Conservation (phyloP, 1,284 basidiomycete genomes). For the Blastosporella zonata region DNA sequence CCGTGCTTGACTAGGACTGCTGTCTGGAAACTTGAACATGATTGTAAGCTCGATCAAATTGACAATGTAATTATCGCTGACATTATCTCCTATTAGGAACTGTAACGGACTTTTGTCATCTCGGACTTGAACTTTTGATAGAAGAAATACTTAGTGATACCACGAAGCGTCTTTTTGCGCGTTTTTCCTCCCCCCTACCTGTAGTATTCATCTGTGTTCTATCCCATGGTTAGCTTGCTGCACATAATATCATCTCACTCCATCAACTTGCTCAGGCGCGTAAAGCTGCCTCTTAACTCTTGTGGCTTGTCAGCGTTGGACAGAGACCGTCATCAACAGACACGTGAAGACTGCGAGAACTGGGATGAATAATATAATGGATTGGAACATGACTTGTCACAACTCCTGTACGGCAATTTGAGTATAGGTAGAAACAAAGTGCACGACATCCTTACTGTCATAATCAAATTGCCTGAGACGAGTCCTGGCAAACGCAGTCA, state of each 20-base stretch:
- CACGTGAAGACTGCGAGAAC: too few relatives aligned
- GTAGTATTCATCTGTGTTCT: constrained; percentile 3
- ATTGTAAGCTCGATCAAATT: constrained; percentile 43
- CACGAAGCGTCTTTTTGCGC: background rate
- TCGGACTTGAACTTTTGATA: constrained; percentile 2
- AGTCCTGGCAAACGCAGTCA: constrained; percentile 35
- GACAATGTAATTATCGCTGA: constrained; percentile 4
- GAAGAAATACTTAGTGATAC: constrained; percentile 7
- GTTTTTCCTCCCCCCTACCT: constrained; percentile 1
- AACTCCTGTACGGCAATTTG: constrained; percentile 8
- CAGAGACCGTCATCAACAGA: too few relatives aligned
- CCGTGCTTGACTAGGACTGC: constrained; percentile 36
- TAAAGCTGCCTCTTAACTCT: too few relatives aligned
- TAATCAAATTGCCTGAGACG: constrained; percentile 63
- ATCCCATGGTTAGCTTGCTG: constrained; percentile 10
- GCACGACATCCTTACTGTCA: constrained; percentile 42
- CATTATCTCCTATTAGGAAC: constrained; percentile 24
- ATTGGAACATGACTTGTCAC: constrained; percentile 1
- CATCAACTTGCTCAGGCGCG: too few relatives aligned
- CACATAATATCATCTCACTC: constrained; percentile 10
- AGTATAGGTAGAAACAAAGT: background rate
- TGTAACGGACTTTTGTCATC: constrained; percentile 23
- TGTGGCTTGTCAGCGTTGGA: too few relatives aligned
- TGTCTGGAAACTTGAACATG: constrained; percentile 70
- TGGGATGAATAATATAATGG: too few relatives aligned